Percentiles rank a stretch among this genome's conserved stretches.
Evolutionary conservation across 2,329 filamentous ascomycete genomes (phyloP).

Genomic region (Phyllosticta citrichinensis): DNA sequence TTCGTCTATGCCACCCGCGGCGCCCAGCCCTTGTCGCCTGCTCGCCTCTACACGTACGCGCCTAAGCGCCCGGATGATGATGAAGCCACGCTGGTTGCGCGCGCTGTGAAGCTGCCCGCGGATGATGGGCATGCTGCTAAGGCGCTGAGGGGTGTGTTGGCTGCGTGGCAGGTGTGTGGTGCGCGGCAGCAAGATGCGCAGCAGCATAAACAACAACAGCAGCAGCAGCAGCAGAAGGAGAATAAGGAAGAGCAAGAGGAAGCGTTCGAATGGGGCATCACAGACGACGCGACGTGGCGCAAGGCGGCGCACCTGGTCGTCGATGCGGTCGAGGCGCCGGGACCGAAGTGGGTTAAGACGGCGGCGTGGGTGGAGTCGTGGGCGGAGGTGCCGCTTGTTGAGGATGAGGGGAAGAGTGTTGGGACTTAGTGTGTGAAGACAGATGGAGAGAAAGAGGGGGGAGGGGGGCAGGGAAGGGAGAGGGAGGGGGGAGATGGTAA

Average conservation of each 20-base stretch:
- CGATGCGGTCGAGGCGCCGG: slow-evolving; percentile 48
- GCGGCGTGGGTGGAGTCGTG: slow-evolving; percentile 58
- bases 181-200: no score
- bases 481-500: not conserved
- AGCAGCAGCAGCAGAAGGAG: not conserved
- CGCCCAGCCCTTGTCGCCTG: slow-evolving; percentile 48
- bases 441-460: not conserved
- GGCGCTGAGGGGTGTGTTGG: slow-evolving; percentile 56
- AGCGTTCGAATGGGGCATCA: slow-evolving; percentile 37
- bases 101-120: slow-evolving; percentile 32
- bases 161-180: slow-evolving; percentile 46
- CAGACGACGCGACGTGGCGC: slow-evolving; percentile 49
- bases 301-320: slow-evolving; percentile 49
- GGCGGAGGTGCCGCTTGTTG: slow-evolving; percentile 31
- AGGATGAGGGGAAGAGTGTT: not conserved
- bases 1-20: slow-evolving; percentile 62
- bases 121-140: slow-evolving; percentile 83
- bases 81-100: slow-evolving; percentile 37
- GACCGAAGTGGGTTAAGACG: slow-evolving; percentile 49
- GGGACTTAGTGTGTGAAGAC: not conserved
- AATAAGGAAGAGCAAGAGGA: slow-evolving; percentile 27
- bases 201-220: not conserved
- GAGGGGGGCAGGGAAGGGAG: not conserved
- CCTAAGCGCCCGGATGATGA: slow-evolving; percentile 17
- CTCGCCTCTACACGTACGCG: not conserved